Percentiles rank a stretch among this genome's conserved stretches.
These are phyloP conservation scores for Suillus discolor DNA, from an alignment of 768 basidiomycete genomes.

Conservation along the genomic window DNA sequence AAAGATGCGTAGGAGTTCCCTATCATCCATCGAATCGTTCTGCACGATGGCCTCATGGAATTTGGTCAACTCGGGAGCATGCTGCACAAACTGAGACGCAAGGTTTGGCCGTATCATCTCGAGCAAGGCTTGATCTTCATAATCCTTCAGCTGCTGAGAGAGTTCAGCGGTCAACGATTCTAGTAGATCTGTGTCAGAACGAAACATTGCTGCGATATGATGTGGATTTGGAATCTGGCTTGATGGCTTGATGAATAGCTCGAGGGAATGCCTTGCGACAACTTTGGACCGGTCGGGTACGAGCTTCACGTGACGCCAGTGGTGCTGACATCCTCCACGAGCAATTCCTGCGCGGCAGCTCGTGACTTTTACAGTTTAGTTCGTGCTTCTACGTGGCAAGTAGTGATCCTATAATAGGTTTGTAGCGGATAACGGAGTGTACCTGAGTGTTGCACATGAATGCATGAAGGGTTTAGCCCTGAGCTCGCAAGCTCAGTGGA, in stretches of 20 bases:
- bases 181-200: neutral
- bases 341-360: neutral
- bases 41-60: conserved; percentile 4
- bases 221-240: neutral
- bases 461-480: neutral
- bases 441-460: neutral
- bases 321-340: neutral
- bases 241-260: too few relatives aligned
- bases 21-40: neutral
- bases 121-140: neutral
- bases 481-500: neutral
- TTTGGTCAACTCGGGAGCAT: neutral
- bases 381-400: neutral
- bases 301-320: neutral
- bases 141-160: conserved; percentile 4
- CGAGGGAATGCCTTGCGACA: neutral
- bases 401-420: neutral
- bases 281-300: neutral
- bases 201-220: neutral
- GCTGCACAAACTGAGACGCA: conserved; percentile 2
- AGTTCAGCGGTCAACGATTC: conserved; percentile 4
- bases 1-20: conserved; percentile 18
- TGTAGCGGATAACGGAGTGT: neutral
- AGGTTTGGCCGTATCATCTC: conserved; percentile 4
- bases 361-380: neutral